Conservation (phyloP, 208 protist genomes). For the Herpetomonas tarakana region DNA sequence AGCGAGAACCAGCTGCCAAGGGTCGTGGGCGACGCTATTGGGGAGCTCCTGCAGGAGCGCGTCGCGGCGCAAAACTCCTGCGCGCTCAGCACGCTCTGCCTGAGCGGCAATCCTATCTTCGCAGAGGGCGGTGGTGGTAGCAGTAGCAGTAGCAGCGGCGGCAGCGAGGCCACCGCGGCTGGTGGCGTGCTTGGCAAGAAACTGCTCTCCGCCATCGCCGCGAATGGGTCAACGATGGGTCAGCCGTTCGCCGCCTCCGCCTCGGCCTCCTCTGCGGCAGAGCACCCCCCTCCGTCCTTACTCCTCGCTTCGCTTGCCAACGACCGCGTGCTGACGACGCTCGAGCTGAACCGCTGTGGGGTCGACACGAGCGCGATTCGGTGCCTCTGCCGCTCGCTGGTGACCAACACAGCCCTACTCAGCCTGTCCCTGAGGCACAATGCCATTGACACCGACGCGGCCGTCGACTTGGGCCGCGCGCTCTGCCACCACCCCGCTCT, state of each 20-base stretch:
- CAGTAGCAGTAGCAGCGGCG: neutral
- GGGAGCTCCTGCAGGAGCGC: constrained; percentile 48
- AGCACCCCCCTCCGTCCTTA: constrained; percentile 8
- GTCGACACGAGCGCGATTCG: constrained; percentile 50
- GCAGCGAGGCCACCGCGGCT: neutral
- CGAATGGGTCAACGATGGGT: neutral
- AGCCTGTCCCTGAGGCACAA: constrained; percentile 64
- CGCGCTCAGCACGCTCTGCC: constrained; percentile 43
- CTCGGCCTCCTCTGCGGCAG: constrained; percentile 1
- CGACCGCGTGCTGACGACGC: constrained; percentile 46
- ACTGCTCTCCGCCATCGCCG: constrained; percentile 10
- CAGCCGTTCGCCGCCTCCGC: neutral
- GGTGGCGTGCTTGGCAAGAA: neutral
- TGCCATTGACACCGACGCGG: constrained; percentile 42
- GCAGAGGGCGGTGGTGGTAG: neutral
- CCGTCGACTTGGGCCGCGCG: constrained; percentile 52
- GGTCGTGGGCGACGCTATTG: constrained; percentile 55
- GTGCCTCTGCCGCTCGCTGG: constrained; percentile 62
- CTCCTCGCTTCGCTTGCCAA: constrained; percentile 45
- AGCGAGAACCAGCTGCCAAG: constrained; percentile 60
- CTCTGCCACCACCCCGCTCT: constrained; percentile 58
- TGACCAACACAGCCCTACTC: constrained; percentile 47
- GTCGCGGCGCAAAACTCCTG: constrained; percentile 23
- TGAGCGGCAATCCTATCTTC: constrained; percentile 73
- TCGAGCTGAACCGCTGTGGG: constrained; percentile 56